These are phyloP conservation scores for Plantago ovata DNA, from an alignment of 257 asterid species.

Conservation along the genomic window DNA sequence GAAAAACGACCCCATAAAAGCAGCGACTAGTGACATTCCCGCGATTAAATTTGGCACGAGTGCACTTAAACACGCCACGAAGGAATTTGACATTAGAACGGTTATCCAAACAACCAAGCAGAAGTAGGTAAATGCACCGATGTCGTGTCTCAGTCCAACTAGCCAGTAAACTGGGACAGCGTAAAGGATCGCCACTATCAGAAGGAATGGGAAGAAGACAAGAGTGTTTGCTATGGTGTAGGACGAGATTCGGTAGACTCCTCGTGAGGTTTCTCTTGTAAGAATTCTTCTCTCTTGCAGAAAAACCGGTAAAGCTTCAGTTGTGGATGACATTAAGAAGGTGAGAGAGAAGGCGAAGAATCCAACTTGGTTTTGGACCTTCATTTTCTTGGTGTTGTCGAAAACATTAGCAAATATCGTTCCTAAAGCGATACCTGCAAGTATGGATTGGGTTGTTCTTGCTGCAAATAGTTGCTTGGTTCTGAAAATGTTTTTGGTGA, in stretches of 20 bases:
- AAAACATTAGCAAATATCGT: slow-evolving; percentile 49
- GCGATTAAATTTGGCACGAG: slow-evolving; percentile 55
- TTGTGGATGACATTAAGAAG: slow-evolving; percentile 68
- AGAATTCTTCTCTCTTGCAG: slow-evolving; percentile 63
- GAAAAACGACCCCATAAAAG: slow-evolving; percentile 61
- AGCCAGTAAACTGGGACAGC: slow-evolving; percentile 62
- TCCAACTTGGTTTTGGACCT: slow-evolving; percentile 56
- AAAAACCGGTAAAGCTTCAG: slow-evolving; percentile 85
- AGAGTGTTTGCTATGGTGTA: slow-evolving; percentile 57
- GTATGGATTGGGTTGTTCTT: slow-evolving; percentile 49
- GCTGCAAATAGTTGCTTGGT: slow-evolving; percentile 58
- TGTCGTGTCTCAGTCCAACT: slow-evolving; percentile 47
- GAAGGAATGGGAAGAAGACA: slow-evolving; percentile 68
- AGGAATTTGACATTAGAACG: slow-evolving; percentile 58
- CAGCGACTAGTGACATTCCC: slow-evolving; percentile 58
- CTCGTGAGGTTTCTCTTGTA: slow-evolving; percentile 63
- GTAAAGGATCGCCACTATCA: slow-evolving; percentile 50
- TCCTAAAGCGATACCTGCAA: slow-evolving; percentile 65
- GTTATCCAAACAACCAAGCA: slow-evolving; percentile 60
- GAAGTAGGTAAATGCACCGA: slow-evolving; percentile 48
- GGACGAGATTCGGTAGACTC: slow-evolving; percentile 73
- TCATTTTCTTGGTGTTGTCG: slow-evolving; percentile 23
- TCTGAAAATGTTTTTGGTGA: slow-evolving; percentile 55
- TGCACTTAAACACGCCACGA: slow-evolving; percentile 62
- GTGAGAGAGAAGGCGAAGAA: slow-evolving; percentile 75